Evolutionary conservation across 495 filamentous ascomycete species (phyloP).

Genomic region (Daldinia bambusicola): DNA sequence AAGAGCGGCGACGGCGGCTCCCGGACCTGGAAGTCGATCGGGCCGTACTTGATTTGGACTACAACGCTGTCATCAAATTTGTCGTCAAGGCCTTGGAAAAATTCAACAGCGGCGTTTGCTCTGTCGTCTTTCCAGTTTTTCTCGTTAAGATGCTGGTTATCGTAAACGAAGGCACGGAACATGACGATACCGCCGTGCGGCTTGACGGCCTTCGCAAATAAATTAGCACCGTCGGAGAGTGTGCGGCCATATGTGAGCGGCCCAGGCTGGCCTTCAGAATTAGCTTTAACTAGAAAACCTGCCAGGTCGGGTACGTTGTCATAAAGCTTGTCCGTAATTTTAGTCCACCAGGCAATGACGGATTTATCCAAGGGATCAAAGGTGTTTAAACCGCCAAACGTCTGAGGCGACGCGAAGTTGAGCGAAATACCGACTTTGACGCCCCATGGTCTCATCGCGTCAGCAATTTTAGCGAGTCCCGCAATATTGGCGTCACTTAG

Average conservation of each 20-base stretch:
- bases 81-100: slow-evolving; percentile 71
- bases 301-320: slow-evolving; percentile 70
- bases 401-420: slow-evolving; percentile 72
- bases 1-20: slow-evolving; percentile 77
- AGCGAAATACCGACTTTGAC: slow-evolving; percentile 72
- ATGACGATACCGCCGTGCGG: slow-evolving; percentile 74
- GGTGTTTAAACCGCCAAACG: slow-evolving; percentile 64
- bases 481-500: slow-evolving; percentile 66
- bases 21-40: slow-evolving; percentile 80
- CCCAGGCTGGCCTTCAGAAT: slow-evolving; percentile 78
- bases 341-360: slow-evolving; percentile 71
- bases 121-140: slow-evolving; percentile 72
- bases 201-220: slow-evolving; percentile 70
- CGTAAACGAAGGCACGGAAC: slow-evolving; percentile 80
- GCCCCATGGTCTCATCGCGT: slow-evolving; percentile 73
- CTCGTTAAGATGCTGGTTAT: slow-evolving; percentile 63
- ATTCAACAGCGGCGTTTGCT: slow-evolving; percentile 74
- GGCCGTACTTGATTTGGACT: slow-evolving; percentile 78
- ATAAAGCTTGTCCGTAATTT: slow-evolving; percentile 68
- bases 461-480: slow-evolving; percentile 69
- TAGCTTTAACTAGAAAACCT: slow-evolving; percentile 77
- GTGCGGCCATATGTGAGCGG: slow-evolving; percentile 76
- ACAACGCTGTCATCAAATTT: slow-evolving; percentile 76
- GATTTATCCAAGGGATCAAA: slow-evolving; percentile 71
- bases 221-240: slow-evolving; percentile 73